These are phyloP conservation scores for Penicillium canariense DNA, from an alignment of 495 filamentous ascomycete species.

Conservation along the genomic window DNA sequence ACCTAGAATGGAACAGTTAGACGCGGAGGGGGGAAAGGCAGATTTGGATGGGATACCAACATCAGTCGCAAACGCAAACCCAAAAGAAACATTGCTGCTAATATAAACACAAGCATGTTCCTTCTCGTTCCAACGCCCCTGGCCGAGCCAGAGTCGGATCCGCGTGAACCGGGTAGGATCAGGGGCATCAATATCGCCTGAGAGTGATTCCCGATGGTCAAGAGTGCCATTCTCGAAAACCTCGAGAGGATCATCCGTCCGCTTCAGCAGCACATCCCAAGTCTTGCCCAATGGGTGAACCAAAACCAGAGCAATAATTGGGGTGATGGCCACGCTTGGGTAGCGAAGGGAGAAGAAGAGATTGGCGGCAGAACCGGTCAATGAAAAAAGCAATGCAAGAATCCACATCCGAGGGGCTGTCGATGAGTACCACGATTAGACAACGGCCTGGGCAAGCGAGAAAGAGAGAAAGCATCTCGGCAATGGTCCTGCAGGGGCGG, in stretches of 20 bases:
- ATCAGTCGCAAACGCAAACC: slow-evolving; percentile 68
- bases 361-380: slow-evolving; percentile 80
- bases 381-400: slow-evolving; percentile 70
- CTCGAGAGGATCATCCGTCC: slow-evolving; percentile 53
- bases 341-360: slow-evolving; percentile 83
- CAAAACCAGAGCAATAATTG: slow-evolving; percentile 77
- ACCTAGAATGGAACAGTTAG: slow-evolving; percentile 15
- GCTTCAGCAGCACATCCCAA: slow-evolving; percentile 71
- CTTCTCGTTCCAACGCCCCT: slow-evolving; percentile 82
- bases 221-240: slow-evolving; percentile 45
- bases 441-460: neutral
- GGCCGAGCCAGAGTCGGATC: slow-evolving; percentile 69
- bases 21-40: neutral
- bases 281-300: slow-evolving; percentile 76
- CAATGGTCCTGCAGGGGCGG: neutral
- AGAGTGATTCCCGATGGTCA: slow-evolving; percentile 20
- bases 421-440: neutral
- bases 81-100: slow-evolving; percentile 87
- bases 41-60: slow-evolving; percentile 31
- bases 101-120: slow-evolving; percentile 86
- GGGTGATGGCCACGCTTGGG: slow-evolving; percentile 81
- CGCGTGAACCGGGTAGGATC: slow-evolving; percentile 6
- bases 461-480: neutral
- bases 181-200: slow-evolving; percentile 15
- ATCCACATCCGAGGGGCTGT: slow-evolving; percentile 78